A percentile compares a stretch with the other conserved stretches of the same genome.
Evolutionary conservation across 2,329 filamentous ascomycete genomes (phyloP).

Genomic region (Colletotrichum nymphaeae): DNA sequence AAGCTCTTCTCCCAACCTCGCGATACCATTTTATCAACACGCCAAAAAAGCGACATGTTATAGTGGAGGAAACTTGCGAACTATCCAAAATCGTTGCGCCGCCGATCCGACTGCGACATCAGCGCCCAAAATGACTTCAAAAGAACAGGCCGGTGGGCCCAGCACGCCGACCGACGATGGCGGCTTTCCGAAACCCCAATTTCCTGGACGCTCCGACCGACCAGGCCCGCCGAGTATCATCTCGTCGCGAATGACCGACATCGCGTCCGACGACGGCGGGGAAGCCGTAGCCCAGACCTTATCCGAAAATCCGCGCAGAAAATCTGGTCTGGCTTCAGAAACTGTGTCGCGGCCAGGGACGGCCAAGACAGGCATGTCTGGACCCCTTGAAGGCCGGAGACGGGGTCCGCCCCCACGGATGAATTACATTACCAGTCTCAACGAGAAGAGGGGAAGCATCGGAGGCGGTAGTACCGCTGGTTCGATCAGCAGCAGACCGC

Average conservation of each 20-base stretch:
- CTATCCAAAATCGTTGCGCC: constrained; percentile 4
- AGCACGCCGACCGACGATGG: constrained; percentile 52
- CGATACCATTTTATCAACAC: background rate
- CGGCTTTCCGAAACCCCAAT: constrained; percentile 52
- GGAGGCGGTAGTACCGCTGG: constrained; percentile 50
- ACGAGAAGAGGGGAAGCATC: constrained; percentile 56
- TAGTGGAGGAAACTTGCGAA: constrained; percentile 5
- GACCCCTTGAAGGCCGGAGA: constrained; percentile 31
- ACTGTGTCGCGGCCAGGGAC: constrained; percentile 64
- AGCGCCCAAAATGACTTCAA: constrained; percentile 49
- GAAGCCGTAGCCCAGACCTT: constrained; percentile 51
- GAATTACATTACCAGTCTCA: constrained; percentile 53
- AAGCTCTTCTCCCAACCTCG: background rate
- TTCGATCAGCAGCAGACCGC: constrained; percentile 45
- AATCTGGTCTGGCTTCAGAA: constrained; percentile 49
- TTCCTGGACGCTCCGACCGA: constrained; percentile 51
- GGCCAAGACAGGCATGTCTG: constrained; percentile 58
- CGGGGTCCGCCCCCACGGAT: constrained; percentile 68
- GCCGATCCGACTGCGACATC: constrained; percentile 1
- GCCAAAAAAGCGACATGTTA: constrained; percentile 24
- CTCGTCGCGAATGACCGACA: constrained; percentile 78
- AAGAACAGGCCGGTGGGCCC: constrained; percentile 47
- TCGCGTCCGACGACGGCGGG: constrained; percentile 67
- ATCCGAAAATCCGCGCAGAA: constrained; percentile 33
- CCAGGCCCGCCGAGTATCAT: constrained; percentile 72